phyloP scores from a whole-genome alignment of 2,329 filamentous ascomycete genomes.

The Hypoxylon sp. region DNA sequence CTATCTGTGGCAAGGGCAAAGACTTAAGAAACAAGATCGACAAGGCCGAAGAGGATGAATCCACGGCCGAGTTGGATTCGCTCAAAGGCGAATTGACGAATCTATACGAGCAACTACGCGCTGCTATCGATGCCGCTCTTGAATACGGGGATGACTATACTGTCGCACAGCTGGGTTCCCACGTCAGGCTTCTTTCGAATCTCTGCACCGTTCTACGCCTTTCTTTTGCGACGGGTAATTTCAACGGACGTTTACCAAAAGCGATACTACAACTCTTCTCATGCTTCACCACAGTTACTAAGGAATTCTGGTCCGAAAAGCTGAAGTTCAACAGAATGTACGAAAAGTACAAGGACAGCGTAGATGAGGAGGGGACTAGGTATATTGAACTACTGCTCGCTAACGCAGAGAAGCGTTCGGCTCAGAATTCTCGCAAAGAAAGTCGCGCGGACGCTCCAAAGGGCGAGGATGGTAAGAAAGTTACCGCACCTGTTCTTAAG shows the following conservation, averaged over 20 bases:
- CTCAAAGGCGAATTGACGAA: constrained; percentile 54
- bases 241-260: constrained; percentile 62
- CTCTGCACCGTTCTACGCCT: constrained; percentile 64
- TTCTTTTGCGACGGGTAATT: constrained; percentile 62
- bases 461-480: constrained; percentile 37
- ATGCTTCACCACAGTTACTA: constrained; percentile 67
- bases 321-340: constrained; percentile 73
- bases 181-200: constrained; percentile 64
- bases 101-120: constrained; percentile 59
- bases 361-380: constrained; percentile 63
- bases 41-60: constrained; percentile 25
- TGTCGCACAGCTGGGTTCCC: constrained; percentile 65
- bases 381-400: constrained; percentile 53
- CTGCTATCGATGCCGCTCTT: constrained; percentile 62
- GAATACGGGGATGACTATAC: constrained; percentile 64
- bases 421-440: constrained; percentile 40
- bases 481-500: constrained; percentile 26
- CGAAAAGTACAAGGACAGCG: constrained; percentile 70
- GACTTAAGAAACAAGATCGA: constrained; percentile 54
- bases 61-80: constrained; percentile 44
- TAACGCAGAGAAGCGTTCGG: constrained; percentile 39
- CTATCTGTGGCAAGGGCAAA: constrained; percentile 58
- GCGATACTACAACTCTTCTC: constrained; percentile 68
- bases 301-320: constrained; percentile 65
- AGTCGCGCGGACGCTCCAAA: constrained; percentile 34